Conservation (phyloP, 352 stramenopile genomes). For the Heterotrichella gracilis region DNA sequence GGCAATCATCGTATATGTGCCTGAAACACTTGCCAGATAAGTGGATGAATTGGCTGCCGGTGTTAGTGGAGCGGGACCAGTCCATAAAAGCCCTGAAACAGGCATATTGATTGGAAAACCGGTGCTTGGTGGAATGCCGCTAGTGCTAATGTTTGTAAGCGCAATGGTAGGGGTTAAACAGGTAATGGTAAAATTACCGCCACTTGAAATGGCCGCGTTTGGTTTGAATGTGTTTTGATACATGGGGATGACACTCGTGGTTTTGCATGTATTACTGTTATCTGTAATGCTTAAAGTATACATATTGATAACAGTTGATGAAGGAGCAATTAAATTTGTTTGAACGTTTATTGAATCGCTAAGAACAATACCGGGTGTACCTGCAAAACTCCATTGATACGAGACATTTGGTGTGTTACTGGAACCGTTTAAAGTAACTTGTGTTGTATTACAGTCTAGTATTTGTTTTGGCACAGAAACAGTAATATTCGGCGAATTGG, state of each 20-base stretch:
- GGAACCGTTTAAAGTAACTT: neutral
- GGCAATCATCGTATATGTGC: neutral
- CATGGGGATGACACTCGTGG: neutral
- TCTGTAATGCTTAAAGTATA: neutral
- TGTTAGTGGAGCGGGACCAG: neutral
- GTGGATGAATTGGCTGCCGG: neutral
- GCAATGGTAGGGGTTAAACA: neutral
- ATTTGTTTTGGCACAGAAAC: neutral
- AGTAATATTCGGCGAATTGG: neutral
- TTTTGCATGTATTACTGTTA: neutral
- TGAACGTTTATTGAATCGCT: neutral
- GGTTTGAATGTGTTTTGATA: neutral
- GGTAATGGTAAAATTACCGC: neutral
- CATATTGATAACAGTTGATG: neutral
- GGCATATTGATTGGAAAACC: neutral
- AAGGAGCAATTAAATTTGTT: neutral
- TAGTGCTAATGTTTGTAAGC: neutral
- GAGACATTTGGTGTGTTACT: neutral
- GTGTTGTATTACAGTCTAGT: neutral
- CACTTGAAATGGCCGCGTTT: neutral
- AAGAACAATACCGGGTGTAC: too few relatives aligned
- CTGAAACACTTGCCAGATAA: neutral
- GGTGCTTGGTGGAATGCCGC: neutral
- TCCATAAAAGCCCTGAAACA: neutral
- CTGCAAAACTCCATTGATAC: neutral